Base-by-base conservation (phyloP, 176 grass and related monocot species). In the Tillandsia fasciculata region DNA sequence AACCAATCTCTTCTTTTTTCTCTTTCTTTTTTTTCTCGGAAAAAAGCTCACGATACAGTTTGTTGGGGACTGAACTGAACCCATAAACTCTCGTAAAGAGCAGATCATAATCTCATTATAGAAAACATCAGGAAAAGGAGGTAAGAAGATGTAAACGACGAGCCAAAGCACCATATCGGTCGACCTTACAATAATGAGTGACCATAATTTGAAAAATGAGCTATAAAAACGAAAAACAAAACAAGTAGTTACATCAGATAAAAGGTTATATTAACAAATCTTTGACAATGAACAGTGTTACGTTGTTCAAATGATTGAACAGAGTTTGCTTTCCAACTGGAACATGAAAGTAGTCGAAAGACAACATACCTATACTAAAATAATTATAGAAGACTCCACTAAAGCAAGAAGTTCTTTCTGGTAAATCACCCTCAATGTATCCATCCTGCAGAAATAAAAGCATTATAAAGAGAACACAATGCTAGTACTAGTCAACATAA, bases 331-430 rank as follows among this genome's bases (percentile, higher is more conserved):
- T 42, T 42, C 33, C 29, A 65, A 15, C 23, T 27, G 53, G 71
- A 84, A 47, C 33, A 14, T 63, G 27, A 24, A 51, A 73, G 20
- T 42, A 74, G 64, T 63, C 64, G 18, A 29, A 8, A 47, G 52
- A 64, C 77, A 23, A 64, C 68, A 28, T 85, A 97, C 94, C 94
- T 53, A 97, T 92, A 73, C 94, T 97, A 49, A 97, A 87, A 64
- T 97, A 97, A 67, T 97, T 97, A 79, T 97, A 97, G 75, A 97
- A 97, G 20, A 97, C 80, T 11, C 89, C 94, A 68, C 83, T 87
- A 80, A 87, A 97, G 85, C 89, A 93, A 53, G 68, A 87, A 77
- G 76, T 64, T 49, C 59, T 97, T 68, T 87, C 89, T 83, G 94
- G 28, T 54, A 87, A 73, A 68, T 92, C 84, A 65, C 84, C 83